Base-by-base conservation (phyloP, 495 filamentous ascomycete genomes). In the Aspergillus conjunctus region DNA sequence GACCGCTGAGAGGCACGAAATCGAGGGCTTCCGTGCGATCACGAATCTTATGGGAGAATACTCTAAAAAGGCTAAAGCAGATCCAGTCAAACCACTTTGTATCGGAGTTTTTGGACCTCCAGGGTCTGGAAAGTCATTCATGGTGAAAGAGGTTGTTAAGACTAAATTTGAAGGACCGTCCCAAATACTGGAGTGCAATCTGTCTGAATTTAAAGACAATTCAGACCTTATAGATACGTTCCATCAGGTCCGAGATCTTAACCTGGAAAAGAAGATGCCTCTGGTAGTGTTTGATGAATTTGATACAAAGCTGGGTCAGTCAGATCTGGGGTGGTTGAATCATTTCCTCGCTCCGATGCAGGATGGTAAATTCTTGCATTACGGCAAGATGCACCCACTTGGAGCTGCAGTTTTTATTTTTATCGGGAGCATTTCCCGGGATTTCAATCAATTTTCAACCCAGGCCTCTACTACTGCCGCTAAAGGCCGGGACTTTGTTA, bases 401-500 rank as follows among this genome's bases (percentile, higher is more conserved):
- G 41, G 41, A 45, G 41, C 41, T 45, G 41, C 41, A 18, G 41
- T 45, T 17, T 45, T 45, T 45, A 8, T 45, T 45, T 45, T 45
- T 45, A 45, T 45, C 17, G 41, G 41, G 41, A 45, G 41, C 41
- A 45, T 15, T 15, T 8, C 41, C 41, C 41, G 41, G n/a, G 15
- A 45, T 45, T 45, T 45, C 41, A 45, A 45, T 45, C 8, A 45
- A 45, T 45, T 45, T 45, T 45, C 41, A 45, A 45, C 41, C 15
- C 41, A 15, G 7, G 41, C 41, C 41, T 45, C n/a, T 45, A 45
- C 41, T 45, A 9, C 41, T 45, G 41, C 17, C 41, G 41, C 41
- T 45, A 45, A 45, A 45, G 41, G 41, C 41, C 41, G 41, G 41
- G 41, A 45, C 41, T 45, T 45, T 45, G 41, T 45, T 45, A 45